Conservation (phyloP, 495 filamentous ascomycete genomes). For the Penicillium alfredii region DNA sequence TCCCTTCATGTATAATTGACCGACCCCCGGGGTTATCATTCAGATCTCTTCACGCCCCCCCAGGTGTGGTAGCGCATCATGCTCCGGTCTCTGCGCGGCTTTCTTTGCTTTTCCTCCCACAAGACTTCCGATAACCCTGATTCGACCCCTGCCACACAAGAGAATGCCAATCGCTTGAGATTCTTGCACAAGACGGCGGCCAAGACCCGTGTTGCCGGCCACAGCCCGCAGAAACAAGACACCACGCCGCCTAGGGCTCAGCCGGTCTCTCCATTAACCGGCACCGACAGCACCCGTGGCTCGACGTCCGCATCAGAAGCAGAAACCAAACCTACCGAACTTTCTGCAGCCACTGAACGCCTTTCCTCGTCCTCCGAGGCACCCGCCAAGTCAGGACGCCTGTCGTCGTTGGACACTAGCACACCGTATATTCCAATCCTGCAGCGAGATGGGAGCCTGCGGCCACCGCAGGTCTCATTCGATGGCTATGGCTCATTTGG, state of each 20-base stretch:
- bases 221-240: background rate
- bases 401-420: conserved; percentile 5
- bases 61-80: too few species aligned
- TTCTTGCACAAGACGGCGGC: background rate
- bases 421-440: conserved; percentile 21
- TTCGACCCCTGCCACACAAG: background rate
- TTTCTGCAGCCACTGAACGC: conserved; percentile 12
- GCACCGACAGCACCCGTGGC: conserved; percentile 9
- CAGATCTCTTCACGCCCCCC: too few species aligned
- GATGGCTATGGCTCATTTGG: conserved; percentile 28
- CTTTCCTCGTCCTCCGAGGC: conserved; percentile 7
- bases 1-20: too few species aligned
- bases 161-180: conserved; percentile 5
- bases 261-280: conserved; percentile 1
- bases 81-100: conserved; percentile 12
- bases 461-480: conserved; percentile 19
- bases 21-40: too few species aligned
- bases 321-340: conserved; percentile 12
- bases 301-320: conserved; percentile 9
- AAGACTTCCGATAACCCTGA: background rate
- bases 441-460: conserved; percentile 21
- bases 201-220: conserved; percentile 3
- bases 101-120: conserved; percentile 16
- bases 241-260: background rate
- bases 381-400: conserved; percentile 5